Base-by-base conservation (phyloP, 83 land plant species). In the Larix sibirica region DNA sequence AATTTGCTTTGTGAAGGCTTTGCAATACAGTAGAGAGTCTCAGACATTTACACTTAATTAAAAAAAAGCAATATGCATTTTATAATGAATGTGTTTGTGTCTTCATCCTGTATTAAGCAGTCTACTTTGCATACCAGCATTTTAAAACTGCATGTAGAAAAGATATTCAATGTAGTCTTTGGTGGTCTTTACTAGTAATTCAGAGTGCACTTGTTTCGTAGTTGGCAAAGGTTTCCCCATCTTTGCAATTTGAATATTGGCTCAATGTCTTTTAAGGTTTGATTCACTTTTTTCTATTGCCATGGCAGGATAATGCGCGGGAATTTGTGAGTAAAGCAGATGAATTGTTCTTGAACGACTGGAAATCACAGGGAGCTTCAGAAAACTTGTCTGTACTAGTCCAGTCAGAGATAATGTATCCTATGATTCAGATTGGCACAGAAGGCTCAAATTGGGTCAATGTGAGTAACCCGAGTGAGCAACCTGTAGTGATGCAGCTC, bases 401-500 rank as follows among this genome's bases (percentile, higher is more conserved):
- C 47, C 87, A 86, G 40, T 82, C 77, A 64, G 92, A 89, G 42
- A 8, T 93, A 65, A 21, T 82, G 13, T 89, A 89, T 66, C 84
- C 92, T 24, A 75, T 78, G 42, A 88, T 93, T 59, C 90, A 83
- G 63, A 83, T 88, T 80, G 94, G 94, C 42, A 81, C 17, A 26
- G 75, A 82, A 60, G 40, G 4, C 24, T 83, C 89, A 14, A 83
- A 89, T 79, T 88, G 89, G 94, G 82, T 93, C 16, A 13, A 21
- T 73, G 90, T 93, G 50, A 86, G 70, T 24, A 93, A 93, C 66
- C 95, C 95, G 14, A 84, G 87, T 81, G 81, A 86, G 47, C 62
- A 83, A 21, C 89, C 94, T 63, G 88, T 91, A 60, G 65, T 88
- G 6, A 89, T 93, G 94, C 93, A 93, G 88, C 92, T 93, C 31